phyloP scores from a whole-genome alignment of 805 yeast genomes.

The Monosporozyma servazzii region DNA sequence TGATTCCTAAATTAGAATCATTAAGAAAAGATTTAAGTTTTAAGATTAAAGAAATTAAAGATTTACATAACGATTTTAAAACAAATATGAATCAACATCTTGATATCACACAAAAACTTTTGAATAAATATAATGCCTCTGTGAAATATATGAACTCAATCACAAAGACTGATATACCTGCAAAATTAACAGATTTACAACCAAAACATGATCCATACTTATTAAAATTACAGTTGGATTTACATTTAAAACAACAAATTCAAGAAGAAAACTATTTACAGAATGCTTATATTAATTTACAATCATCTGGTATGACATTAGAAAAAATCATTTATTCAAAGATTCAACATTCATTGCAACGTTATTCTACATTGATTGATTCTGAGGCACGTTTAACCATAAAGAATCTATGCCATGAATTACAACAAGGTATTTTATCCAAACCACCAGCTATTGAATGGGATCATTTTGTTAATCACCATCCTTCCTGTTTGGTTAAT shows the following conservation, averaged over 20 bases:
- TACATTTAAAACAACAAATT: conserved; percentile 53
- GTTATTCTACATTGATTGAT: conserved; percentile 43
- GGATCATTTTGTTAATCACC: conserved; percentile 51
- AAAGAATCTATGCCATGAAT: conserved; percentile 40
- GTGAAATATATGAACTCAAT: conserved; percentile 32
- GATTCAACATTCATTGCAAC: conserved; percentile 46
- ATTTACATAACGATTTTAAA: conserved; percentile 54
- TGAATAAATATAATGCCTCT: conserved; percentile 40
- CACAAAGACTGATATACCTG: conserved; percentile 12
- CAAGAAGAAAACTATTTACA: conserved; percentile 56
- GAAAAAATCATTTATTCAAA: conserved; percentile 56
- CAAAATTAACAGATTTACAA: conserved; percentile 25
- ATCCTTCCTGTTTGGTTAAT: conserved; percentile 33
- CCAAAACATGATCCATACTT: conserved; percentile 53
- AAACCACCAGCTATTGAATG: conserved; percentile 60
- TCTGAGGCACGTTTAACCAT: conserved; percentile 46
- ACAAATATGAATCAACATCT: conserved; percentile 51
- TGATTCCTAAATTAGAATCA: conserved; percentile 50
- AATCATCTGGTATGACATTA: conserved; percentile 54
- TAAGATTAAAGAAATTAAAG: conserved; percentile 74
- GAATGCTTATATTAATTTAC: conserved; percentile 57
- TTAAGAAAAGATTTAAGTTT: conserved; percentile 59
- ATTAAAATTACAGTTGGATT: conserved; percentile 49
- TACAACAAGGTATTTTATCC: conserved; percentile 37
- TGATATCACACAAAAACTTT: conserved; percentile 49